Conservation (phyloP, 1,284 basidiomycete genomes). For the Ustilago bromivora region DNA sequence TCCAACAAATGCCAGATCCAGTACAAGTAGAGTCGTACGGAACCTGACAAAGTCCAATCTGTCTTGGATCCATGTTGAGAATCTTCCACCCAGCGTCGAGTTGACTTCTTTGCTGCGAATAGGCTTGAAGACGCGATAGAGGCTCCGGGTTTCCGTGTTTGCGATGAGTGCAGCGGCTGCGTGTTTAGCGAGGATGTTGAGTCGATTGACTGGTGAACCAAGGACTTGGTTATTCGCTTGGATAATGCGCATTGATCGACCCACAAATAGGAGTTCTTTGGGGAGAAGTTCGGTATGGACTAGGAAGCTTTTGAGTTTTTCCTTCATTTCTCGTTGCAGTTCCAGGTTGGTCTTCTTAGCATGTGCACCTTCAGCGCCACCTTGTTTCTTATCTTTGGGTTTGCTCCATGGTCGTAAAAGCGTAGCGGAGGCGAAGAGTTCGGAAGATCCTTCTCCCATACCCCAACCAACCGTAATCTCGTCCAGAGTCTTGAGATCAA, state of each 20-base stretch:
- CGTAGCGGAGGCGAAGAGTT: constrained; percentile 62
- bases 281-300: constrained; percentile 62
- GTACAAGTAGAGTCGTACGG: constrained; percentile 50
- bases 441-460: constrained; percentile 57
- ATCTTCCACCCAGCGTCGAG: constrained; percentile 19
- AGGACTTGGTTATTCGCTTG: constrained; percentile 64
- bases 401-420: constrained; percentile 61
- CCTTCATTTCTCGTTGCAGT: constrained; percentile 54
- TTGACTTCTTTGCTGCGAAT: neutral
- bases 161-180: constrained; percentile 57
- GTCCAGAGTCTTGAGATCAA: constrained; percentile 57
- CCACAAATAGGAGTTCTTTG: constrained; percentile 64
- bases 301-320: constrained; percentile 60
- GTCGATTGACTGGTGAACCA: constrained; percentile 64
- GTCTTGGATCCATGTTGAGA: constrained; percentile 45
- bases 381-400: constrained; percentile 40
- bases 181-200: constrained; percentile 66
- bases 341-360: constrained; percentile 48
- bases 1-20: constrained; percentile 56
- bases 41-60: constrained; percentile 56
- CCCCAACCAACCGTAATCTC: constrained; percentile 59
- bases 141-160: constrained; percentile 35
- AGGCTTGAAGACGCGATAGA: constrained; percentile 54
- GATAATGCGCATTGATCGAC: constrained; percentile 61
- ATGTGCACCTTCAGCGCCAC: constrained; percentile 19